These are phyloP conservation scores for Mycena maculata DNA, from an alignment of 768 basidiomycete genomes.

Conservation along the genomic window DNA sequence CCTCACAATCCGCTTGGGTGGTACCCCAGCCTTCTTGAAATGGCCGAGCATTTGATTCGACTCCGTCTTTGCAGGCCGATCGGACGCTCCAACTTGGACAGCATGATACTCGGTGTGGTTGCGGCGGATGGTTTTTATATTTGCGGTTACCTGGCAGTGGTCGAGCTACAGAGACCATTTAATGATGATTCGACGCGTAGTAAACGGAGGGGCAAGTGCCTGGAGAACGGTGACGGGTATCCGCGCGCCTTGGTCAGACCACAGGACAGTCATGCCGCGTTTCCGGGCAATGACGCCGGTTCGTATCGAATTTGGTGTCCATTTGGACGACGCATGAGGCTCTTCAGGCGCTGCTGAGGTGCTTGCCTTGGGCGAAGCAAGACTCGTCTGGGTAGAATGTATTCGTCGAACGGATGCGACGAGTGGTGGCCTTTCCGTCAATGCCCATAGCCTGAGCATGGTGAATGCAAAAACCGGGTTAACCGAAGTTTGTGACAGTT, in stretches of 20 bases:
- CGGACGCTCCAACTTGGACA: slow-evolving; percentile 92
- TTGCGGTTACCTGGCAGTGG: slow-evolving; percentile 90
- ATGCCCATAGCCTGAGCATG: slow-evolving; percentile 68
- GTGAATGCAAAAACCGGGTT: slow-evolving; percentile 37
- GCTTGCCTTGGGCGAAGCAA: slow-evolving; percentile 46
- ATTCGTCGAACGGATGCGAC: slow-evolving; percentile 50
- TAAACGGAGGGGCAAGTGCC: slow-evolving; percentile 57
- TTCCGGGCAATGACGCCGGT: slow-evolving; percentile 96
- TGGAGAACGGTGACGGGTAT: slow-evolving; percentile 95
- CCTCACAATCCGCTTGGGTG: slow-evolving; percentile 85
- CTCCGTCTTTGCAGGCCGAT: slow-evolving; percentile 76
- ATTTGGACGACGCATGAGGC: slow-evolving; percentile 62
- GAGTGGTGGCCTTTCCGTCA: slow-evolving; percentile 52
- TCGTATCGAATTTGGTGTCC: slow-evolving; percentile 87
- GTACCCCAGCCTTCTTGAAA: slow-evolving; percentile 84
- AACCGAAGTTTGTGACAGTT: not conserved
- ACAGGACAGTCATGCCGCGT: slow-evolving; percentile 94
- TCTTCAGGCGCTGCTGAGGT: slow-evolving; percentile 41
- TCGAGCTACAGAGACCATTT: slow-evolving; percentile 67
- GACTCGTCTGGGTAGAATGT: slow-evolving; percentile 54
- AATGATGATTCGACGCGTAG: slow-evolving; percentile 5
- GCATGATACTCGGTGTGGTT: slow-evolving; percentile 85
- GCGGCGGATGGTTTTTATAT: slow-evolving; percentile 71
- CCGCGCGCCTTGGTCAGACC: slow-evolving; percentile 89
- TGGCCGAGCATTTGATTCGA: slow-evolving; percentile 89